These are phyloP conservation scores for Plectosphaerella sp. DNA, from an alignment of 2,329 filamentous ascomycete genomes.

Conservation along the genomic window DNA sequence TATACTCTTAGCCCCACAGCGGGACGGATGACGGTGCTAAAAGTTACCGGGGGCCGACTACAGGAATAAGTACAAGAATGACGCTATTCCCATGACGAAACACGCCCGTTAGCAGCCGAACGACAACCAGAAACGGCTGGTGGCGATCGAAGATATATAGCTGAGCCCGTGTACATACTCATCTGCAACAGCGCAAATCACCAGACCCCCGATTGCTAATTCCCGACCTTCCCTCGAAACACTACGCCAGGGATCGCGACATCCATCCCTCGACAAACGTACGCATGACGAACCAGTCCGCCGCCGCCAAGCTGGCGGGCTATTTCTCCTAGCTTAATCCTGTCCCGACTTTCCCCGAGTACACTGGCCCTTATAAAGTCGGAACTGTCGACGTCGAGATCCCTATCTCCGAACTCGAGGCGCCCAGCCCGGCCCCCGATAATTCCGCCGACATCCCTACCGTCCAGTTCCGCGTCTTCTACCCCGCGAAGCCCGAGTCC, in stretches of 20 bases:
- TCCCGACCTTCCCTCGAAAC: too few relatives aligned
- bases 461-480: conserved; percentile 77
- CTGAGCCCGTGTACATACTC: too few relatives aligned
- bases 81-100: too few relatives aligned
- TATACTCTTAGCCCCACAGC: too few relatives aligned
- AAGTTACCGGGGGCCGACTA: too few relatives aligned
- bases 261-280: not conserved
- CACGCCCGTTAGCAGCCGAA: too few relatives aligned
- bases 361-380: conserved; percentile 73
- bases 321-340: conserved; percentile 58
- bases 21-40: too few relatives aligned
- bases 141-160: too few relatives aligned
- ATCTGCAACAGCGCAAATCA: too few relatives aligned
- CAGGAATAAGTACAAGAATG: too few relatives aligned
- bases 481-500: conserved; percentile 58
- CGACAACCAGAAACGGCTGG: too few relatives aligned
- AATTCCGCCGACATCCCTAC: conserved; percentile 60
- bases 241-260: not conserved
- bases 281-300: conserved; percentile 10
- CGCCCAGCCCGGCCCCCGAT: conserved; percentile 48
- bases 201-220: too few relatives aligned
- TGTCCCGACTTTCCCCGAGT: conserved; percentile 67
- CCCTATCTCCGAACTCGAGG: conserved; percentile 55
- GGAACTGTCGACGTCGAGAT: conserved; percentile 80
- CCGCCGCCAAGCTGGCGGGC: conserved; percentile 34